phyloP scores from a whole-genome alignment of 306 rosid genomes.

The Erythrophleum fordii region DNA sequence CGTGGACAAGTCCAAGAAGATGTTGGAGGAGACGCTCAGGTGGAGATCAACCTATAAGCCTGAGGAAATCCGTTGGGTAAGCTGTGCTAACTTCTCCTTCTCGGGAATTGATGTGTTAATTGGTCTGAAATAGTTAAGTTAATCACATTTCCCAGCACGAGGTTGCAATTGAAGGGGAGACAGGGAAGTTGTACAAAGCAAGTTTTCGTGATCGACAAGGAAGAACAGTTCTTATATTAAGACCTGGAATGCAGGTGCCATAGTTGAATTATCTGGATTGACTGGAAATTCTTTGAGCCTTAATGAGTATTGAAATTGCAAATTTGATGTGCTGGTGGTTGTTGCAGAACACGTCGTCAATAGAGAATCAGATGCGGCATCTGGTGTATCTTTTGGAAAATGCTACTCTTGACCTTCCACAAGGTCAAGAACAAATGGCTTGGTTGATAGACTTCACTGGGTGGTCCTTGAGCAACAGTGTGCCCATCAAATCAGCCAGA shows the following conservation, averaged over 20 bases:
- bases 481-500: constrained; percentile 48
- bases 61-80: constrained; percentile 93
- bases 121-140: constrained; percentile 26
- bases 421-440: constrained; percentile 82
- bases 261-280: constrained; percentile 14
- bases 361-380: constrained; percentile 79
- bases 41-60: constrained; percentile 87
- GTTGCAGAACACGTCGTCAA: constrained; percentile 72
- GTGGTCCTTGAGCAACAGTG: constrained; percentile 50
- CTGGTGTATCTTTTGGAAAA: constrained; percentile 83
- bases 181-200: constrained; percentile 83
- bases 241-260: constrained; percentile 61
- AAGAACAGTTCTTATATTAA: constrained; percentile 52
- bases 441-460: constrained; percentile 61
- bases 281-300: constrained; percentile 1
- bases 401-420: constrained; percentile 56
- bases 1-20: constrained; percentile 74
- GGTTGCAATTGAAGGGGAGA: constrained; percentile 57
- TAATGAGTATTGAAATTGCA: constrained; percentile 4
- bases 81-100: constrained; percentile 44
- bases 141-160: constrained; percentile 42
- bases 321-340: constrained; percentile 32
- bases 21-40: constrained; percentile 72
- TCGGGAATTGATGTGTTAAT: constrained; percentile 3
- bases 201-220: constrained; percentile 76